Evolutionary conservation across 2,329 filamentous ascomycete genomes (phyloP), one percentile per base, ranked within the genome.

Genomic region (Trichoderma asperellum): DNA sequence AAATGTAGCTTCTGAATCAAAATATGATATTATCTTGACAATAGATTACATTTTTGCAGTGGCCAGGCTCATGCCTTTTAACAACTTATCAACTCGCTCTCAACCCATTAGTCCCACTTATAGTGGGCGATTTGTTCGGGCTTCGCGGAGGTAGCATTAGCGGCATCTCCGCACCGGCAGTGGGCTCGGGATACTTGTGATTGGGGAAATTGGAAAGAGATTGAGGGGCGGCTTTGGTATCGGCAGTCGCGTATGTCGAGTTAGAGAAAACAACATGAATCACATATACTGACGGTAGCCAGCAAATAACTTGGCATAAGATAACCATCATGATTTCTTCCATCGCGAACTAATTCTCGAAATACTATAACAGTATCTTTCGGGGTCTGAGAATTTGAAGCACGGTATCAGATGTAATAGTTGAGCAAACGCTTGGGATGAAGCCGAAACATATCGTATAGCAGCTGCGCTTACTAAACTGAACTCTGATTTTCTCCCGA

Each of bases 271-370:
- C 16, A 18, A 3, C 24, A 24, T 24, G 24, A 49, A 49, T 49
- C 11, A 12, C 7, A n/a, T n/a, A 7, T 2, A 80, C 47, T 72
- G 77, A 49, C 27, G 69, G 0, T 72, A 43, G 8, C 62, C 78
- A 2, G 72, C 70, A 1, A 70, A 70, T 18, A 75, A 56, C n/a
- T n/a, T 57, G 0, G 72, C 71, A 4, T 8, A 72, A 32, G 32
- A 32, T 32, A 4, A 32, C 32, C 5, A 32, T 8, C 7, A 32
- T 8, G 32, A 32, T 32, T 2, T 32, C 32, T 32, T 32, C 32
- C 5, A 32, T 32, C 32, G 7, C 32, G 32, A 32, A 32, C 32
- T 32, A 8, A 32, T 32, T 32, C 32, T 5, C 7, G 1, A 32
- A 5, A 4, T 32, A 8, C 5, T 32, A 6, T 32, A 32, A 32